Evolutionary conservation across 257 asterid genomes (phyloP), one percentile per base, ranked within the genome.

Genomic region (Nicotiana sylvestris): DNA sequence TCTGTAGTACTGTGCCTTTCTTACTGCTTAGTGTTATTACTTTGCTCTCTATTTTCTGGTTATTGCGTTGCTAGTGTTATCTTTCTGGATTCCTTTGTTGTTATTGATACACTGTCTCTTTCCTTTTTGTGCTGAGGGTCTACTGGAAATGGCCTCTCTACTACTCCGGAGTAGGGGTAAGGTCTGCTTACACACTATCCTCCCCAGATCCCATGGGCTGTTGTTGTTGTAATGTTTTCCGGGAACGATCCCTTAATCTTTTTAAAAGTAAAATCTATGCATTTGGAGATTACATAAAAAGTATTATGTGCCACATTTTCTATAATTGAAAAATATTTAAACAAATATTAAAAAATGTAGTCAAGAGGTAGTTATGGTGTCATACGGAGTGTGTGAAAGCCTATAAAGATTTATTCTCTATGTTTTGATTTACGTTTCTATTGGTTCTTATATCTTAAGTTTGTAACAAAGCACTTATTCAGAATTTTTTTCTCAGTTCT

Each of bases 401-500:
- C 53, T 49, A 51, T 51, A 43, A 76, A 76, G 43, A 76, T 76
- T 76, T 76, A 51, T 76, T 27, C 64, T 76, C 64, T 76, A 51
- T 76, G 51, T 51, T 72, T 76, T 51, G 46, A 27, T 8, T 76
- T 51, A 27, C 53, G 64, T 51, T 51, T 74, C 27, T 49, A 1
- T 27, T 81, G 32, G 39, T 16, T 51, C 12, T 21, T 60, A 25
- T 29, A 51, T 82, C 46, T 74, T 32, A 72, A 33, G 3, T 60
- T 86, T 85, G n/a, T 66, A 11, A 12, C 51, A 60, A 66, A 21
- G 86, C 67, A 74, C 82, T 81, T 83, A 77, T 82, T 80, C 74
- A 58, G 55, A 29, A 27, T 81, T 66, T 66, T 43, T 86, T 81
- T 87, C 27, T 27, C 93, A 94, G 98, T 94, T 87, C 98, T 94